Evolutionary conservation across 345 rosid genomes (phyloP).

Genomic region (Raphanus sativus): DNA sequence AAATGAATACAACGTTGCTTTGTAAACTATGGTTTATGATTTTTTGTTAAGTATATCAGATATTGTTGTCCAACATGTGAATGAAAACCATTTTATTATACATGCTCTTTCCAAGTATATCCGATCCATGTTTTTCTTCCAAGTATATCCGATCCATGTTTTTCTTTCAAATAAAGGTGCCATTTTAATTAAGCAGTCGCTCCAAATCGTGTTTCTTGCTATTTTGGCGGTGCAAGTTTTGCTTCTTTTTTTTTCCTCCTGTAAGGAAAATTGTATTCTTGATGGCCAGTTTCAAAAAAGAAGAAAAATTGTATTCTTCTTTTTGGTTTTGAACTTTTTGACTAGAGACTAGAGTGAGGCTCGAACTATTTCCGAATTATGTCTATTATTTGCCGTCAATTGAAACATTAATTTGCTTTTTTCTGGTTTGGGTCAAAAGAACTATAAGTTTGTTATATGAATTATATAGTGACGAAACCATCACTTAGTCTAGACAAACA

Average conservation of each 20-base stretch:
- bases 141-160: neutral
- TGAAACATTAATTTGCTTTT: neutral
- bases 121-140: neutral
- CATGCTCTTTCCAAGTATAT: neutral
- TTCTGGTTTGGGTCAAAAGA: neutral
- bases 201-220: conserved; percentile 12
- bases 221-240: conserved; percentile 13
- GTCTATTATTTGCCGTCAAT: neutral
- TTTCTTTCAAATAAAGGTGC: conserved; percentile 5
- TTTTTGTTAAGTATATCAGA: no score
- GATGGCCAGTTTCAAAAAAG: no score
- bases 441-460: neutral
- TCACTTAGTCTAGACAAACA: neutral
- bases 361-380: neutral
- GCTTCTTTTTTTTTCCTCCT: neutral
- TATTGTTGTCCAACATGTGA: no score
- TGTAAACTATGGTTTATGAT: no score
- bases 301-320: neutral
- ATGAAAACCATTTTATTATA: no score
- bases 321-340: neutral
- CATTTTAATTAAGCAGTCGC: neutral
- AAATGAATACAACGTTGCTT: no score
- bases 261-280: neutral
- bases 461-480: neutral
- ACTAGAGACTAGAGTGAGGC: neutral